Conservation (phyloP, 2,329 filamentous ascomycete genomes). For the Decorospora gaudefroyi region DNA sequence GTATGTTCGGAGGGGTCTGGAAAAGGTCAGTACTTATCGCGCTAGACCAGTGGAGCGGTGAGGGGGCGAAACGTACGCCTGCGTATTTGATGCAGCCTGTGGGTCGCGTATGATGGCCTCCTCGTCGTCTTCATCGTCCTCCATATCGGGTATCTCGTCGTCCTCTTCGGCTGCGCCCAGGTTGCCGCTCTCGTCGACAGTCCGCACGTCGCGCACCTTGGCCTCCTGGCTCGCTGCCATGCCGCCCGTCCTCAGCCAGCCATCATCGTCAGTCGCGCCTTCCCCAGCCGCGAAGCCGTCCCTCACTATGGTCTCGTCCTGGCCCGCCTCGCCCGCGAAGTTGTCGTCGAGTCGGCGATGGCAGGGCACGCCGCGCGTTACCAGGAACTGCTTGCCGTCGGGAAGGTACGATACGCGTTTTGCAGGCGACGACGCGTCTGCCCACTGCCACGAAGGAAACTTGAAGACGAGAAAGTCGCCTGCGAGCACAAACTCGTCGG, state of each 20-base stretch:
- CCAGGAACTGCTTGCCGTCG: slow-evolving; percentile 88
- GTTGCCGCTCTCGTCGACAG: slow-evolving; percentile 87
- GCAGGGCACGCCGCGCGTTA: slow-evolving; percentile 93
- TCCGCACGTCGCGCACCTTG: slow-evolving; percentile 78
- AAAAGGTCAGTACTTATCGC: slow-evolving; percentile 17
- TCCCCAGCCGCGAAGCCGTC: slow-evolving; percentile 67
- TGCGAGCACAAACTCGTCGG: slow-evolving; percentile 92
- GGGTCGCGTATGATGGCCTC: slow-evolving; percentile 85
- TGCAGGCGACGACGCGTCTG: slow-evolving; percentile 78
- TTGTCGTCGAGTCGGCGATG: slow-evolving; percentile 88
- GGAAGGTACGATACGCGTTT: slow-evolving; percentile 83
- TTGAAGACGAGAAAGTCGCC: slow-evolving; percentile 99
- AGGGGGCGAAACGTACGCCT: slow-evolving; percentile 55
- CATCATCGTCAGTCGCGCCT: slow-evolving; percentile 69
- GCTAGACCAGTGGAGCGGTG: background rate
- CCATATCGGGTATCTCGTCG: slow-evolving; percentile 96
- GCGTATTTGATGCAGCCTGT: slow-evolving; percentile 54
- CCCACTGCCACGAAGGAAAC: slow-evolving; percentile 98
- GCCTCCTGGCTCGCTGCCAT: slow-evolving; percentile 74
- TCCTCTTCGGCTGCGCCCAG: slow-evolving; percentile 72
- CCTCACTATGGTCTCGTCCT: slow-evolving; percentile 82
- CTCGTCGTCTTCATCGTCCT: slow-evolving; percentile 90
- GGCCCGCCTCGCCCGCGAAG: slow-evolving; percentile 85
- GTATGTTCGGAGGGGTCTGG: slow-evolving; percentile 85
- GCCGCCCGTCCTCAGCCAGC: slow-evolving; percentile 88